These are phyloP conservation scores for Arbutus unedo DNA, from an alignment of 148 eudicot species.

Conservation along the genomic window DNA sequence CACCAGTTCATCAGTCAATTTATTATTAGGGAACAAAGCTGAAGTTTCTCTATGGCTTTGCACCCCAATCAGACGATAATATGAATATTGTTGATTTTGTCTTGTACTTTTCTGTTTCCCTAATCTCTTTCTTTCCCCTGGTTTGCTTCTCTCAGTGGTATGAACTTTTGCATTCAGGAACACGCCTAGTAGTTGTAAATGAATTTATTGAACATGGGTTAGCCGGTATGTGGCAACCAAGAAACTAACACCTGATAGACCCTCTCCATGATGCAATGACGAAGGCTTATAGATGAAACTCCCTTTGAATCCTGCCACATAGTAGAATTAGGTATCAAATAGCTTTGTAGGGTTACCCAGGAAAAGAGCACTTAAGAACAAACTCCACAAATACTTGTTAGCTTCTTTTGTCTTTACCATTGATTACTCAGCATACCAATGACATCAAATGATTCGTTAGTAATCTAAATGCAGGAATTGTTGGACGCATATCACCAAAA, in stretches of 20 bases:
- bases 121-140: neutral
- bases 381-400: neutral
- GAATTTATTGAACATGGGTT: neutral
- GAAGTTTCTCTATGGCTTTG: neutral
- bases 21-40: neutral
- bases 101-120: neutral
- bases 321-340: neutral
- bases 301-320: neutral
- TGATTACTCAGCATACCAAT: neutral
- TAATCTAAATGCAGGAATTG: slow-evolving; percentile 63
- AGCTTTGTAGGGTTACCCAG: neutral
- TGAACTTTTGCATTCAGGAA: neutral
- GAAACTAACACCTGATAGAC: neutral
- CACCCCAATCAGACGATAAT: neutral
- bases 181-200: neutral
- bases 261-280: neutral
- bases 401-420: neutral
- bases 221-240: neutral
- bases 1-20: neutral
- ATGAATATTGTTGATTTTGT: neutral
- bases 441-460: neutral
- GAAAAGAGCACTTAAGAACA: neutral
- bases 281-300: neutral
- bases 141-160: neutral
- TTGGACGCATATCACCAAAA: slow-evolving; percentile 91